Evolutionary conservation across 805 yeast genomes (phyloP).

Genomic region (Lipomyces yamadae): DNA sequence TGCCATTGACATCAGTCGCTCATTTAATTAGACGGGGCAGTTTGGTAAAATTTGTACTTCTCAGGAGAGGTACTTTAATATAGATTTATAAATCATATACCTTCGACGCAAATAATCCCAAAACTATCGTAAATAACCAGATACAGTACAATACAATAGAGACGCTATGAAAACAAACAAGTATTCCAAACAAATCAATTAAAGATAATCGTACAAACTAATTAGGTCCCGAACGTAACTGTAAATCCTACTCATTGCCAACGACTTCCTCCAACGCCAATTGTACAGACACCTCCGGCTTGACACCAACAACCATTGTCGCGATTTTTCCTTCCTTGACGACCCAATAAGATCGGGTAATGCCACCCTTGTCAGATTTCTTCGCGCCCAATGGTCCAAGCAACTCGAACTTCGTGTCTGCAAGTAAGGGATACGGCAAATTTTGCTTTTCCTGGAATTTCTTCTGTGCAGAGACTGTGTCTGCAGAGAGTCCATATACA

Average conservation of each 20-base stretch:
- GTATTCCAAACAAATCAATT: too few species aligned
- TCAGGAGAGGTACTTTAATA: too few species aligned
- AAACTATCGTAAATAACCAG: too few species aligned
- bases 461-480: conserved; percentile 76
- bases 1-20: too few species aligned
- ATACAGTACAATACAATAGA: too few species aligned
- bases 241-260: background rate
- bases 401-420: conserved; percentile 74
- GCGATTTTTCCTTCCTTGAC: conserved; percentile 75
- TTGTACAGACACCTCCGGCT: conserved; percentile 48
- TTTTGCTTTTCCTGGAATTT: conserved; percentile 73
- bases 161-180: too few species aligned
- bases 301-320: conserved; percentile 57
- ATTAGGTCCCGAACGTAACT: too few species aligned
- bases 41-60: too few species aligned
- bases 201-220: too few species aligned
- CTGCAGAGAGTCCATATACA: conserved; percentile 84
- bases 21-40: too few species aligned
- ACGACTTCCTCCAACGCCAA: conserved; percentile 40
- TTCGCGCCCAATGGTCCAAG: conserved; percentile 81
- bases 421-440: conserved; percentile 72
- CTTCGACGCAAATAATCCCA: too few species aligned
- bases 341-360: conserved; percentile 90
- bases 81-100: too few species aligned
- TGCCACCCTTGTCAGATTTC: conserved; percentile 78